Percentiles rank a stretch among this genome's conserved stretches.
Evolutionary conservation across 305 asterid species (phyloP).

Genomic region (Solanum chacoense): DNA sequence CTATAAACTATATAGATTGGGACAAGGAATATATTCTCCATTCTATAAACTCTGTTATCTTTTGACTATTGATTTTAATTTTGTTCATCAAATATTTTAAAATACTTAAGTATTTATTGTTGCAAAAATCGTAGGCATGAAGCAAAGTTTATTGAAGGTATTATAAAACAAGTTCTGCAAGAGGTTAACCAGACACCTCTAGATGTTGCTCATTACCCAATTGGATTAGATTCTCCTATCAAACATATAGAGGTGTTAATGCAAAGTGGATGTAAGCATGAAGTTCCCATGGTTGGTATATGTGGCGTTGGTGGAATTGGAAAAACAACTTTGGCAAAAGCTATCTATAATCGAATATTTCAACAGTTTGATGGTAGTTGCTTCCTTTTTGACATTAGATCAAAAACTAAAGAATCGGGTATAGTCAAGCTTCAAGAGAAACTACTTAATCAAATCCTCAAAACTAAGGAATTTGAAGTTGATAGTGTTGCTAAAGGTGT

Average conservation of each 20-base stretch:
- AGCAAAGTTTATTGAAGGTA: not conserved
- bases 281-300: not conserved
- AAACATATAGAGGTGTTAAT: not conserved
- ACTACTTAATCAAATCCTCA: too few relatives aligned
- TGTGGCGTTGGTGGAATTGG: not conserved
- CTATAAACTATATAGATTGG: too few relatives aligned
- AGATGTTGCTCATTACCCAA: not conserved
- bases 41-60: too few relatives aligned
- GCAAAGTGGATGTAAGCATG: not conserved
- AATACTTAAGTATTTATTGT: too few relatives aligned
- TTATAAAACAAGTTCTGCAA: not conserved
- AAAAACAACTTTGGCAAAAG: not conserved
- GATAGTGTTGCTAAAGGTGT: too few relatives aligned
- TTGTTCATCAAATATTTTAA: too few relatives aligned
- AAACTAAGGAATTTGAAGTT: too few relatives aligned
- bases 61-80: too few relatives aligned
- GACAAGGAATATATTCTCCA: too few relatives aligned
- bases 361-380: not conserved
- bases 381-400: not conserved
- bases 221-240: not conserved
- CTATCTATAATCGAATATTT: not conserved
- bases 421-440: too few relatives aligned
- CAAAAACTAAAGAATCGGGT: rapidly evolving
- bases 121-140: not conserved
- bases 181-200: not conserved